phyloP scores from a whole-genome alignment of 345 rosid genomes.

The Aethionema arabicum region DNA sequence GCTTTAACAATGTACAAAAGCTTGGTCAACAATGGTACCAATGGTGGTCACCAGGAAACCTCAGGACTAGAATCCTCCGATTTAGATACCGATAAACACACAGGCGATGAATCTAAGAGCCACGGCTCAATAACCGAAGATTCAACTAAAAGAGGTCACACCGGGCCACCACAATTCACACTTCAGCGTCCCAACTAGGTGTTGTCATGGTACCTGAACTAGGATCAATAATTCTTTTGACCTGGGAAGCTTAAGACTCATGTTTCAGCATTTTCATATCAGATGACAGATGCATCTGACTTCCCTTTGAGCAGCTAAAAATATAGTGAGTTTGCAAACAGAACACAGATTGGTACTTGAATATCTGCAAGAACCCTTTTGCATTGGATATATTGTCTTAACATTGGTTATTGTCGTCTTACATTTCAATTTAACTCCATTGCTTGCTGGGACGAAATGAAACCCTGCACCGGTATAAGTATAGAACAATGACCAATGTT shows the following conservation, averaged over 20 bases:
- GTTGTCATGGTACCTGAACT: slow-evolving; percentile 23
- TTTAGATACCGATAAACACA: slow-evolving; percentile 27
- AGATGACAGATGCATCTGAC: slow-evolving; percentile 22
- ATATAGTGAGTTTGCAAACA: slow-evolving; percentile 11
- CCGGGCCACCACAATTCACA: slow-evolving; percentile 45
- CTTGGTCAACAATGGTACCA: slow-evolving; percentile 48
- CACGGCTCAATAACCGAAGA: slow-evolving; percentile 28
- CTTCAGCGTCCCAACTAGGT: slow-evolving; percentile 53
- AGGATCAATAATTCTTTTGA: slow-evolving; percentile 19
- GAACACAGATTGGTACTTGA: slow-evolving; percentile 2
- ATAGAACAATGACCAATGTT: no score
- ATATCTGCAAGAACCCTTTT: slow-evolving; percentile 11
- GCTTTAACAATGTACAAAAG: slow-evolving; percentile 74
- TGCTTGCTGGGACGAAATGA: neutral
- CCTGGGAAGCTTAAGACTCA: neutral
- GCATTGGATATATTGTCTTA: slow-evolving; percentile 5
- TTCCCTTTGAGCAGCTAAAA: neutral
- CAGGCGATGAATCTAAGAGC: slow-evolving; percentile 34
- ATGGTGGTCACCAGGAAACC: slow-evolving; percentile 26
- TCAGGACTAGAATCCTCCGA: slow-evolving; percentile 29
- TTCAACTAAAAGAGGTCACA: slow-evolving; percentile 22
- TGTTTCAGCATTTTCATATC: neutral
- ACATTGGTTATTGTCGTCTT: neutral
- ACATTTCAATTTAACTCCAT: slow-evolving; percentile 3
- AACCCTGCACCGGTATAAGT: no score